Conservation (phyloP, 2,329 filamentous ascomycete species). For the Colletotrichum sp. region DNA sequence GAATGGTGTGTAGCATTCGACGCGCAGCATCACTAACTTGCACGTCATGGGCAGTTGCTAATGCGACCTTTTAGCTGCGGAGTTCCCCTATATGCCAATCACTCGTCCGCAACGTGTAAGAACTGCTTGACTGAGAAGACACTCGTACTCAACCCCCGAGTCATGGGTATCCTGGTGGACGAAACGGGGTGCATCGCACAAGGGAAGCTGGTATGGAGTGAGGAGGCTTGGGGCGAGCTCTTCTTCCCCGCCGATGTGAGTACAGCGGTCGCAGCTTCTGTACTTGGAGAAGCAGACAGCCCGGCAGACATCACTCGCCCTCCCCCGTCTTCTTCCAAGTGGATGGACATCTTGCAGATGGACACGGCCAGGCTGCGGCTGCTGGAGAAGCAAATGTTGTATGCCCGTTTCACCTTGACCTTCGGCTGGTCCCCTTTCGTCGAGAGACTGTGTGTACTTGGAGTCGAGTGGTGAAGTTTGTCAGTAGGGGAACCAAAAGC, state of each 20-base stretch:
- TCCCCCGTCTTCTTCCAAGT: slow-evolving; percentile 35
- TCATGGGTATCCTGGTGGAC: slow-evolving; percentile 48
- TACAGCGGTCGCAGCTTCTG: background rate
- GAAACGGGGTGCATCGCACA: slow-evolving; percentile 59
- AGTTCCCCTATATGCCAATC: slow-evolving; percentile 58
- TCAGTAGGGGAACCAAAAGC: background rate
- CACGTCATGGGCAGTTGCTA: background rate
- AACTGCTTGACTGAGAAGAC: slow-evolving; percentile 36
- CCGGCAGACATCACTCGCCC: background rate
- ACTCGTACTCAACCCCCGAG: slow-evolving; percentile 43
- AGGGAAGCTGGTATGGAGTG: slow-evolving; percentile 59
- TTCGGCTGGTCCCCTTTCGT: slow-evolving; percentile 57
- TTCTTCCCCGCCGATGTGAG: slow-evolving; percentile 25
- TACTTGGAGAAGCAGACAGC: background rate
- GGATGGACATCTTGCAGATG: slow-evolving; percentile 25
- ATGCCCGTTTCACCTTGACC: slow-evolving; percentile 56
- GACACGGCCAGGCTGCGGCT: slow-evolving; percentile 45
- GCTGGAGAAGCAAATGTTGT: slow-evolving; percentile 57
- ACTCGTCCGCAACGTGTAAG: slow-evolving; percentile 38
- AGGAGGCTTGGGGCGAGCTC: slow-evolving; percentile 53
- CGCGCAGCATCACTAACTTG: background rate
- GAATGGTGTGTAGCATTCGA: slow-evolving; percentile 39
- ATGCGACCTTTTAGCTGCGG: slow-evolving; percentile 48
- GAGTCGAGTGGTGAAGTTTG: slow-evolving; percentile 41
- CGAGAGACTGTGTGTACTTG: slow-evolving; percentile 44